Percentiles rank a stretch among this genome's conserved stretches.
Conservation (phyloP, 306 rosid genomes). For the Argentina anserina region DNA sequence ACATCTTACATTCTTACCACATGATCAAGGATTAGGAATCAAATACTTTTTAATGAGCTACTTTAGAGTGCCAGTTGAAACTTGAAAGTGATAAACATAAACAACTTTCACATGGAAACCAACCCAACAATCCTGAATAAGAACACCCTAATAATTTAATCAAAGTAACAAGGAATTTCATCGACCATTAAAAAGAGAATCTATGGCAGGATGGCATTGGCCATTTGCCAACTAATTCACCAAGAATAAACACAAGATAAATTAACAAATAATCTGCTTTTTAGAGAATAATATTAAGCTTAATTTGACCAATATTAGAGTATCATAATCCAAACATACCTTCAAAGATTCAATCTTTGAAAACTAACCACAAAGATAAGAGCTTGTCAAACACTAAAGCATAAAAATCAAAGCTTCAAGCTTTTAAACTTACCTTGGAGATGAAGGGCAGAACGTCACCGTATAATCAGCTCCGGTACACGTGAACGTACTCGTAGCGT, state of each 20-base stretch:
- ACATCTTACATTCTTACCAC: not conserved
- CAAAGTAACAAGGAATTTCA: not conserved
- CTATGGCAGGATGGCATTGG: conserved; percentile 29
- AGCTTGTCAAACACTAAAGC: conserved; percentile 4
- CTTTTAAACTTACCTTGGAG: conserved; percentile 43
- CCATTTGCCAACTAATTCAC: conserved; percentile 4
- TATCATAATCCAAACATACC: not conserved
- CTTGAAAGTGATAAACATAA: not conserved
- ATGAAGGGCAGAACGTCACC: conserved; percentile 57
- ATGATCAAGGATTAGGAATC: conserved; percentile 6
- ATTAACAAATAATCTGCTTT: not conserved
- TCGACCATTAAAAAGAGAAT: conserved; percentile 25
- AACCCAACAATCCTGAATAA: conserved; percentile 15
- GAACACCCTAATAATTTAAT: not conserved
- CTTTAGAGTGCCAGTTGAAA: not conserved
- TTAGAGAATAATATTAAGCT: not conserved
- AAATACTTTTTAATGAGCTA: not conserved
- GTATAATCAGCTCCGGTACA: conserved; percentile 60
- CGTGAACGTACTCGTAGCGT: conserved; percentile 57
- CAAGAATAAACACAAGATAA: not conserved
- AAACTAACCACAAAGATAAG: not conserved
- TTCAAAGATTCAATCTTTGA: conserved; percentile 3
- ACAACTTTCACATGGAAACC: conserved; percentile 12
- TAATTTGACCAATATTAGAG: not conserved
- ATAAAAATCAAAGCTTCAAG: not conserved